phyloP scores from a whole-genome alignment of 2,329 filamentous ascomycete species.

The Penicillium hordei region DNA sequence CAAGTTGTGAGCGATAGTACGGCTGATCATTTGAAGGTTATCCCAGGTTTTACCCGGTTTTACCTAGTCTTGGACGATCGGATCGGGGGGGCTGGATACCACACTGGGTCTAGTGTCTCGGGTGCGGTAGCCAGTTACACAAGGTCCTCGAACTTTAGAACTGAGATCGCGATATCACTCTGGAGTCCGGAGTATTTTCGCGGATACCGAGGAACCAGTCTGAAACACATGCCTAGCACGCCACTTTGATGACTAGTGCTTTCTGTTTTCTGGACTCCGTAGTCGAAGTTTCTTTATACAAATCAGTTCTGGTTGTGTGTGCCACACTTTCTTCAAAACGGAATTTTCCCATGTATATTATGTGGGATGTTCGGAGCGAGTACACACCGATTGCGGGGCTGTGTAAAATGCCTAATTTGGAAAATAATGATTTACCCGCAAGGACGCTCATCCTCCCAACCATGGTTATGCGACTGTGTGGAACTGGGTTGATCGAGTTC shows the following conservation, averaged over 20 bases:
- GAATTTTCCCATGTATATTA: not conserved
- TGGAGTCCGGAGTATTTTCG: constrained; percentile 12
- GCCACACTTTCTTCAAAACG: not conserved
- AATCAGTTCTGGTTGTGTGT: not conserved
- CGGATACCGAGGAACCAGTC: constrained; percentile 12
- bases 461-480: constrained; percentile 7
- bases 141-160: constrained; percentile 3
- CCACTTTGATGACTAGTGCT: not conserved
- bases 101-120: constrained; percentile 12
- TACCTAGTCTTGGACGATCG: not conserved
- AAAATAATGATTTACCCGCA: constrained; percentile 3
- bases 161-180: constrained; percentile 3
- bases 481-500: constrained; percentile 6
- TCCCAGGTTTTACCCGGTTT: not conserved
- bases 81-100: constrained; percentile 9
- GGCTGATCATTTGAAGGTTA: constrained; percentile 3
- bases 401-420: not conserved
- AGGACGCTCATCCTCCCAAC: not conserved
- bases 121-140: not conserved
- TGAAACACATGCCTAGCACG: constrained; percentile 4
- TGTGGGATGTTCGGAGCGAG: not conserved
- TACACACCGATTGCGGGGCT: not conserved
- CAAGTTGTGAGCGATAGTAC: not conserved
- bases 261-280: not conserved
- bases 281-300: not conserved